Evolutionary conservation across 306 rosid genomes (phyloP).

Genomic region (Dalbergia oliveri): DNA sequence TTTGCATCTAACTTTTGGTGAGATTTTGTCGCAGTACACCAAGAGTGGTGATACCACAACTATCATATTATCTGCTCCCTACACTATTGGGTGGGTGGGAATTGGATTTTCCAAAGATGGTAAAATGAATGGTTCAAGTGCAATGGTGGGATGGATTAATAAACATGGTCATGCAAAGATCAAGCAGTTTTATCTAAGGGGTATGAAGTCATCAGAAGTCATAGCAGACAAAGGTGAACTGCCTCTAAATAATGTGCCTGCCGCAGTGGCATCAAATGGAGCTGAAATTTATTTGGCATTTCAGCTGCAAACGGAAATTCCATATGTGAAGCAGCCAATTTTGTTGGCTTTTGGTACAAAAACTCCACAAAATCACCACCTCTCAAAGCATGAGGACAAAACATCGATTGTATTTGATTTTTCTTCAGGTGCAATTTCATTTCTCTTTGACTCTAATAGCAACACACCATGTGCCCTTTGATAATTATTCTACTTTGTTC

Average conservation of each 20-base stretch:
- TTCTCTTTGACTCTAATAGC: neutral
- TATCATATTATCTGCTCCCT: constrained; percentile 82
- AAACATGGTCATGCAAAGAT: constrained; percentile 86
- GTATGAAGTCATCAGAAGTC: constrained; percentile 70
- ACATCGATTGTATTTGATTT: constrained; percentile 76
- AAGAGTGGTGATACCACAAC: constrained; percentile 70
- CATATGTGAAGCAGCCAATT: constrained; percentile 73
- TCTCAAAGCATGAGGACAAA: constrained; percentile 71
- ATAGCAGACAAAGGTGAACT: constrained; percentile 86
- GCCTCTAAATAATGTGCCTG: constrained; percentile 85
- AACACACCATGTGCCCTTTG: neutral
- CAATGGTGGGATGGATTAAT: constrained; percentile 91
- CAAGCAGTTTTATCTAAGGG: constrained; percentile 87
- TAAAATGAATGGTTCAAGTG: constrained; percentile 96
- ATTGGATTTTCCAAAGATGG: constrained; percentile 91
- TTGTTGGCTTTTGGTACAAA: constrained; percentile 77
- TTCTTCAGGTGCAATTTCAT: constrained; percentile 68
- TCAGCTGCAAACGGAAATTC: constrained; percentile 72
- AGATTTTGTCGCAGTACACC: constrained; percentile 67
- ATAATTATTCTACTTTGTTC: neutral
- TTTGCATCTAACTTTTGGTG: constrained; percentile 36
- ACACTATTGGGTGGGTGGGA: constrained; percentile 97
- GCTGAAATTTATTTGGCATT: constrained; percentile 89
- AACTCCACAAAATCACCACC: constrained; percentile 69
- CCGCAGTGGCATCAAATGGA: constrained; percentile 86